A percentile compares a stretch with the other conserved stretches of the same genome.
Conservation (phyloP, 352 stramenopile genomes). For the Pythium graminicola region DNA sequence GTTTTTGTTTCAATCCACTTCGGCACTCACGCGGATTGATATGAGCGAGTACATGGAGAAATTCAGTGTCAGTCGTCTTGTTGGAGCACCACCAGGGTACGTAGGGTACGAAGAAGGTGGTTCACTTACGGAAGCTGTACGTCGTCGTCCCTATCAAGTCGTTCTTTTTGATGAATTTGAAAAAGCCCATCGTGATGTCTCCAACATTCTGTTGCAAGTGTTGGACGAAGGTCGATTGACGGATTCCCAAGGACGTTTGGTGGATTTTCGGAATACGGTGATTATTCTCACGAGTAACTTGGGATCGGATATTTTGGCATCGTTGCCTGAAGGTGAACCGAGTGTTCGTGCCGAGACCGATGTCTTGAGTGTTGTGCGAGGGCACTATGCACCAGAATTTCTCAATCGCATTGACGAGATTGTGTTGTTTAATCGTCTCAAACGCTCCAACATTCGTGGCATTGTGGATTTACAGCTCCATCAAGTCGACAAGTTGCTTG, state of each 20-base stretch:
- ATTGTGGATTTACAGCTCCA: slow-evolving; percentile 94
- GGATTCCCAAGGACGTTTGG: slow-evolving; percentile 91
- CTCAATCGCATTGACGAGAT: slow-evolving; percentile 96
- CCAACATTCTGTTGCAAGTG: slow-evolving; percentile 95
- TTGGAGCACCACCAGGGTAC: slow-evolving; percentile 94
- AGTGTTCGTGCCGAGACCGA: slow-evolving; percentile 62
- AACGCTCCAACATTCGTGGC: slow-evolving; percentile 75
- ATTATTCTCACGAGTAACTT: slow-evolving; percentile 98
- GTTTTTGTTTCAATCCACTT: slow-evolving; percentile 93
- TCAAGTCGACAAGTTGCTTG: slow-evolving; percentile 63
- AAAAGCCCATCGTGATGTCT: slow-evolving; percentile 95
- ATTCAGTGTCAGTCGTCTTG: slow-evolving; percentile 88
- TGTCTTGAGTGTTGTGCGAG: slow-evolving; percentile 87
- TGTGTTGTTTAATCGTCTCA: slow-evolving; percentile 94
- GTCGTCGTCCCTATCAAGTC: slow-evolving; percentile 94
- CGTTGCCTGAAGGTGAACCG: slow-evolving; percentile 48
- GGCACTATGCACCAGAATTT: slow-evolving; percentile 93
- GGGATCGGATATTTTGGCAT: slow-evolving; percentile 80
- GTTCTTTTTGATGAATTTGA: slow-evolving; percentile 97
- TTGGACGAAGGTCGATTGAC: slow-evolving; percentile 97
- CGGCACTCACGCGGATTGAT: slow-evolving; percentile 93
- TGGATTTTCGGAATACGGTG: slow-evolving; percentile 96
- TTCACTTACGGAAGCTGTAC: slow-evolving; percentile 94
- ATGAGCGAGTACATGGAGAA: slow-evolving; percentile 98
- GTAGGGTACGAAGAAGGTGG: slow-evolving; percentile 94